Conservation (phyloP, 108 stramenopile species). For the Schizochytrium sp. region DNA sequence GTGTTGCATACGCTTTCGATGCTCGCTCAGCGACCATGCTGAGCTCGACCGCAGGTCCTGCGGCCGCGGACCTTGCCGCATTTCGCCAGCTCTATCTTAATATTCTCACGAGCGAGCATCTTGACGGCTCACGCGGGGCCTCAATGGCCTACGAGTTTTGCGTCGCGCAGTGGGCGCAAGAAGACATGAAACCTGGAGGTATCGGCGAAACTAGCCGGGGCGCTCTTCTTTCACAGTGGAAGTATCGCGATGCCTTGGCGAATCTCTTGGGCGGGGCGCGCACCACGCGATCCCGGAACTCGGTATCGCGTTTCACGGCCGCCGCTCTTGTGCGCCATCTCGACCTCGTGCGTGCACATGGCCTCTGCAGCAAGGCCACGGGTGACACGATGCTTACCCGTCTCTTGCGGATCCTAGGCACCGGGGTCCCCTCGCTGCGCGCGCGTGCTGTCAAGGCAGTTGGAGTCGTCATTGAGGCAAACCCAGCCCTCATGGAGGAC, state of each 20-base stretch:
- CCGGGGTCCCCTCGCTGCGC: not conserved
- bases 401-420: not conserved
- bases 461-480: not conserved
- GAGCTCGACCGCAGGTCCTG: not conserved
- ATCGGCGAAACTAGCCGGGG: not conserved
- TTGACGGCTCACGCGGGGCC: not conserved
- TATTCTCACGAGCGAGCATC: not conserved
- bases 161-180: not conserved
- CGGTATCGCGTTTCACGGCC: not conserved
- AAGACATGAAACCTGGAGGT: not conserved
- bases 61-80: not conserved
- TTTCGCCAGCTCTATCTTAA: conserved; percentile 11
- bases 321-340: not conserved
- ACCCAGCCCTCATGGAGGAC: not conserved
- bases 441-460: not conserved
- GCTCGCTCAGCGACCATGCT: too few species aligned
- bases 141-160: not conserved
- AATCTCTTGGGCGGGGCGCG: not conserved
- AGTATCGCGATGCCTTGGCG: not conserved
- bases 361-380: not conserved
- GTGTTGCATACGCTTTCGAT: not conserved
- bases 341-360: not conserved
- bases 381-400: not conserved
- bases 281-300: not conserved
- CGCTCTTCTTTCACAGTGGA: not conserved